Evolutionary conservation across 495 filamentous ascomycete genomes (phyloP), one percentile per base, ranked within the genome.

Genomic region (Aspergillus diversus): DNA sequence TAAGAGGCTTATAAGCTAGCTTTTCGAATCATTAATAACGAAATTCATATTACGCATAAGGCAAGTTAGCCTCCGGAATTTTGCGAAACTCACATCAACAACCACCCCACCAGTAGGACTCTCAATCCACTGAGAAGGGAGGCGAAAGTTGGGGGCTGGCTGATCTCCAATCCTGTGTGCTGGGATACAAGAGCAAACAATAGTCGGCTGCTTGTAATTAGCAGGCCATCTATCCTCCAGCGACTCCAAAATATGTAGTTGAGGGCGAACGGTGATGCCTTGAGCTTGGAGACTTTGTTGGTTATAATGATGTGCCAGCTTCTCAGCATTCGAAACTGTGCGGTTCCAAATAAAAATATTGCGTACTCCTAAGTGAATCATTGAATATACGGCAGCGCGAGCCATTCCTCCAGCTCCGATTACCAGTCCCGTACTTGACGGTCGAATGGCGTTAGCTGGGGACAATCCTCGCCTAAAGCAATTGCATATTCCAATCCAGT

Each of bases 341-440:
- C 89, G 82, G 62, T 93, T 92, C 69, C 83, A 87, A 43, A 93
- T 76, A 60, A 92, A 90, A 8, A 94, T 87, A 56, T 91, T 86
- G 47, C 86, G 85, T 54, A 90, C 89, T 0, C 90, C 90, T 4
- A 93, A 77, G 68, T 90, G 87, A 52, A 92, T 86, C 72, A 94
- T 80, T 3, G 91, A 88, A 67, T 93, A 93, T 17, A 92, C 82
- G n/a, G 90, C 88, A 5, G 90, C 89, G 21, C 91, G 82, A 8
- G 89, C 90, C 88, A 91, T 92, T 32, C 90, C 90, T 34, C 91
- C 91, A 11, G 91, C 90, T 27, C 91, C 91, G 60, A 92, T 84
- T 16, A 94, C 85, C 7, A 94, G 79, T 2, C 82, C 89, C 0
- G 86, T 88, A 5, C 87, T 89, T 0, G 86, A 76, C 0, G 83